Evolutionary conservation across 257 asterid genomes (phyloP), one percentile per base, ranked within the genome.

Genomic region (Ophiorrhiza pumila): DNA sequence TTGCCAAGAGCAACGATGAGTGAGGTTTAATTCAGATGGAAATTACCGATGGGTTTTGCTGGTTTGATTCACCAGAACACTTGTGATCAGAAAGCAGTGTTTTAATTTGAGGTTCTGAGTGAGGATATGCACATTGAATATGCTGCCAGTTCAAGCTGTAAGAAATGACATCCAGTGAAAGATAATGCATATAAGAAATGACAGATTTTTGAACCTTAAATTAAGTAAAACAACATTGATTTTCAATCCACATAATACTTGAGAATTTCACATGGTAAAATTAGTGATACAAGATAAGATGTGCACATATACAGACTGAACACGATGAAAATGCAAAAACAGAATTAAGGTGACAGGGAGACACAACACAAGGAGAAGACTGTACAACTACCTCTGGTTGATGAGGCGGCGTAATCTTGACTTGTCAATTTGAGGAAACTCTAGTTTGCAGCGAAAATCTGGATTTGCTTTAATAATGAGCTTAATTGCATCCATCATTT

Each of bases 61-160:
- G 67, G 35, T 39, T 69, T 58, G 77, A 67, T 64, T 76, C 87
- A 53, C 79, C 78, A 0, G 83, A 81, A 71, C 97, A 92, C 81
- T 77, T 83, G 73, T 92, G 97, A 85, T 90, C 96, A 14, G 76
- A 77, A 74, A 88, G 88, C 58, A 92, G 88, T 32, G 89, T 83
- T 60, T 78, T 80, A 4, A 90, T 82, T 65, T 75, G 84, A 7
- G 97, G 96, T 45, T 81, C 89, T 31, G 82, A 79, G 79, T 78
- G 86, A 83, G 96, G 97, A 72, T 84, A 50, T 9, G 80, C 75
- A 65, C 97, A 88, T 66, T 78, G 95, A 49, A 77, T 64, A 74
- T 87, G 97, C 87, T 88, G 97, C 97, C 96, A 92, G 78, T 92
- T 92, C 87, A 92, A 92, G 86, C 93, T 88, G 89, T 82, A 86